These are phyloP conservation scores for Gymnopilus junonius DNA, from an alignment of 768 basidiomycete species.

Conservation along the genomic window DNA sequence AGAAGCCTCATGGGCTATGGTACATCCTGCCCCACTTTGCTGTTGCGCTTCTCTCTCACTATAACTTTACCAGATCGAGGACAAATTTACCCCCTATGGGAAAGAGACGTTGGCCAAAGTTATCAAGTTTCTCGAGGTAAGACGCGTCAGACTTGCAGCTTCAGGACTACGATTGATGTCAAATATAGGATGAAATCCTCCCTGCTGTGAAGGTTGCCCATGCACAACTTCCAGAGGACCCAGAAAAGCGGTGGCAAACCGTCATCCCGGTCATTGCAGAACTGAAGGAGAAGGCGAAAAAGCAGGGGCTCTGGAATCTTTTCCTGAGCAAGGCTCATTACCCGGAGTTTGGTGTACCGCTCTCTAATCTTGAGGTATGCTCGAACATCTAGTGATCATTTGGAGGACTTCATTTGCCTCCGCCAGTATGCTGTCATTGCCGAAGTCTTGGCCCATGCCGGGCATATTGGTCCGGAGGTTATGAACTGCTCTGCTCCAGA, in stretches of 20 bases:
- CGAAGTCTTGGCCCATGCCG: slow-evolving; percentile 88
- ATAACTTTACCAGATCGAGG: slow-evolving; percentile 63
- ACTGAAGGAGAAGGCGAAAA: slow-evolving; percentile 86
- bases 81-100: slow-evolving; percentile 90
- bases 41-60: background rate
- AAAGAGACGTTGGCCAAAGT: slow-evolving; percentile 87
- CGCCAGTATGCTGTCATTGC: slow-evolving; percentile 94
- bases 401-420: background rate
- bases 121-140: slow-evolving; percentile 82
- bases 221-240: slow-evolving; percentile 80
- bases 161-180: background rate
- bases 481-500: slow-evolving; percentile 97
- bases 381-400: background rate
- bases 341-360: slow-evolving; percentile 84
- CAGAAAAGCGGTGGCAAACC: slow-evolving; percentile 79
- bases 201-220: slow-evolving; percentile 81
- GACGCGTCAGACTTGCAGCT: slow-evolving; percentile 14
- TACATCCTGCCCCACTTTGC: slow-evolving; percentile 29
- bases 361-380: slow-evolving; percentile 89
- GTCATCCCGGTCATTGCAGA: slow-evolving; percentile 81
- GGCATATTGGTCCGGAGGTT: slow-evolving; percentile 81
- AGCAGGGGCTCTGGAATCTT: slow-evolving; percentile 94
- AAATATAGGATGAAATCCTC: slow-evolving; percentile 77
- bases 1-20: slow-evolving; percentile 87
- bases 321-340: slow-evolving; percentile 96